Evolutionary conservation across 2,329 filamentous ascomycete species (phyloP).

Genomic region (Fusarium heterosporum): DNA sequence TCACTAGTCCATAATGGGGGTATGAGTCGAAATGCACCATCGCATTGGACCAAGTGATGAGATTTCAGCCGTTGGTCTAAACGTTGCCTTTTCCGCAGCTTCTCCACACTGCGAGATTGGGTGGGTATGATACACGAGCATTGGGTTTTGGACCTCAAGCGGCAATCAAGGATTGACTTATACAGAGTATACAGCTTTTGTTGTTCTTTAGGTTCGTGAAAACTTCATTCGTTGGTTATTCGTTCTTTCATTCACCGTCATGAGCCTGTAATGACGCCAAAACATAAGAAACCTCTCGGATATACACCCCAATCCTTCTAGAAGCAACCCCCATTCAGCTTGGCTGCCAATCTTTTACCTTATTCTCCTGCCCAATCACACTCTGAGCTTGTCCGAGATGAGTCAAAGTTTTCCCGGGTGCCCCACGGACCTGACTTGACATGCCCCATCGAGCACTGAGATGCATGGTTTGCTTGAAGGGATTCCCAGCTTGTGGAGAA

Average conservation of each 20-base stretch:
- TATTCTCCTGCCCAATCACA: slow-evolving; percentile 18
- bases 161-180: not conserved
- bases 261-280: not conserved
- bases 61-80: slow-evolving; percentile 15
- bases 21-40: not conserved
- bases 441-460: not conserved
- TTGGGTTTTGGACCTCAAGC: slow-evolving; percentile 17
- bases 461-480: slow-evolving; percentile 14
- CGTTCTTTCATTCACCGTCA: not conserved
- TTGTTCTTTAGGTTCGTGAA: not conserved
- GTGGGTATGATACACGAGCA: slow-evolving; percentile 24
- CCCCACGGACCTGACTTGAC: slow-evolving; percentile 22
- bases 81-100: slow-evolving; percentile 5
- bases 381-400: slow-evolving; percentile 17
- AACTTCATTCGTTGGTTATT: too few relatives aligned
- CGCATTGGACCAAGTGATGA: not conserved
- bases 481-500: slow-evolving; percentile 22
- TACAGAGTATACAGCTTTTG: not conserved
- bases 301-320: not conserved
- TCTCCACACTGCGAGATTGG: slow-evolving; percentile 28
- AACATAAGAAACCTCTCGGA: slow-evolving; percentile 9
- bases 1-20: not conserved
- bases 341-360: slow-evolving; percentile 15
- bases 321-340: slow-evolving; percentile 8
- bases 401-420: slow-evolving; percentile 10